Percentiles rank a stretch among this genome's conserved stretches.
Evolutionary conservation across 257 asterid genomes (phyloP).

Genomic region (Fraxinus excelsior): DNA sequence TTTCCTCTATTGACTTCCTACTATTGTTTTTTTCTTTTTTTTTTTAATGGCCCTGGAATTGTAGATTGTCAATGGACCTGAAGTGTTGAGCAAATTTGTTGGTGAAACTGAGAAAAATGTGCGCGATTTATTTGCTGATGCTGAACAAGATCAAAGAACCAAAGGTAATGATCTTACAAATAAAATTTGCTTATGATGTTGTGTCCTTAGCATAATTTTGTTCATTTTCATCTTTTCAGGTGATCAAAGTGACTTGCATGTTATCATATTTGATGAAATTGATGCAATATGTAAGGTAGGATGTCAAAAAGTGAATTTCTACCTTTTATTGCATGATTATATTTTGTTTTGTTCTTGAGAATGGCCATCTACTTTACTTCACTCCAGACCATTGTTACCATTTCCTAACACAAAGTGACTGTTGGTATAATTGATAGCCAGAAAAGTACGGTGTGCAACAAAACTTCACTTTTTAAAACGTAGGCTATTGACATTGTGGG

Average conservation of each 20-base stretch:
- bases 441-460: background rate
- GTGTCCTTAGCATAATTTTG: conserved; percentile 27
- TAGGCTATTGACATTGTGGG: background rate
- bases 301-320: conserved; percentile 13
- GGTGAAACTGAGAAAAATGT: conserved; percentile 99
- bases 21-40: background rate
- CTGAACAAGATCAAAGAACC: conserved; percentile 93
- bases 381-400: conserved; percentile 4
- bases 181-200: background rate
- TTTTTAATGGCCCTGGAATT: conserved; percentile 23
- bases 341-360: conserved; percentile 20
- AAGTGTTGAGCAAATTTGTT: conserved; percentile 91
- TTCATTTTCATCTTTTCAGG: conserved; percentile 58
- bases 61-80: conserved; percentile 98
- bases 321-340: conserved; percentile 7
- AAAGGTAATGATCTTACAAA: conserved; percentile 51
- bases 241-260: conserved; percentile 95
- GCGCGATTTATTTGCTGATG: conserved; percentile 98
- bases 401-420: conserved; percentile 5
- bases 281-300: conserved; percentile 99
- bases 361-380: conserved; percentile 19
- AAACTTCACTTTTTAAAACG: background rate
- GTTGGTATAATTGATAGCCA: background rate
- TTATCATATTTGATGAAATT: conserved; percentile 97
- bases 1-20: conserved; percentile 10